phyloP scores from a whole-genome alignment of 768 basidiomycete species.

The Rhizopogon vulgaris region DNA sequence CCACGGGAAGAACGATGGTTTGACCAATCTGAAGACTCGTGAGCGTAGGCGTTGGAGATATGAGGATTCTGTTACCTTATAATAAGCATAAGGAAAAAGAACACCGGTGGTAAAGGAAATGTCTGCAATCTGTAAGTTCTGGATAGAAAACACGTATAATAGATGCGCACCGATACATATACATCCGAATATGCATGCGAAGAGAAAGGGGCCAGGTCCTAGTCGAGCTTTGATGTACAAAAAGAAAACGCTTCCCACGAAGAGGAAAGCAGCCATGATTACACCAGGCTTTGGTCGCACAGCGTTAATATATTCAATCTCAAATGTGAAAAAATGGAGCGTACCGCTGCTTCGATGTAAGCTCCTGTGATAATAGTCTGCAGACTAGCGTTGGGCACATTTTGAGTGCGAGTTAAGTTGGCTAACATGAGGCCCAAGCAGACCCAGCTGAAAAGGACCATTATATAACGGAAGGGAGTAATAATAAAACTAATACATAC shows the following conservation, averaged over 20 bases:
- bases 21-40: constrained; percentile 37
- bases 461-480: not conserved
- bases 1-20: constrained; percentile 49
- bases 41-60: not conserved
- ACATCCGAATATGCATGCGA: constrained; percentile 52
- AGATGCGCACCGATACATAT: constrained; percentile 45
- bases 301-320: not conserved
- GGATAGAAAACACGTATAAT: not conserved
- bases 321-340: constrained; percentile 2
- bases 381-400: constrained; percentile 31
- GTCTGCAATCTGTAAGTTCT: constrained; percentile 31
- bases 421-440: constrained; percentile 63
- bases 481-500: constrained; percentile 32
- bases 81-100: constrained; percentile 63
- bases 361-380: constrained; percentile 39
- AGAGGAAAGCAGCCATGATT: constrained; percentile 58
- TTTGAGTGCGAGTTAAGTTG: constrained; percentile 44
- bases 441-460: constrained; percentile 44
- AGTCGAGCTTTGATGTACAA: constrained; percentile 53
- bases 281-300: constrained; percentile 39
- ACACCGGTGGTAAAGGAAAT: constrained; percentile 51
- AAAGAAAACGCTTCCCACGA: constrained; percentile 50
- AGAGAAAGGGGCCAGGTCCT: constrained; percentile 59
- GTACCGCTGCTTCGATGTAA: constrained; percentile 48
- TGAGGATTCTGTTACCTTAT: constrained; percentile 26